Evolutionary conservation across 768 basidiomycete species (phyloP), one percentile per base, ranked within the genome.

Genomic region (Sarcomyxa edulis): DNA sequence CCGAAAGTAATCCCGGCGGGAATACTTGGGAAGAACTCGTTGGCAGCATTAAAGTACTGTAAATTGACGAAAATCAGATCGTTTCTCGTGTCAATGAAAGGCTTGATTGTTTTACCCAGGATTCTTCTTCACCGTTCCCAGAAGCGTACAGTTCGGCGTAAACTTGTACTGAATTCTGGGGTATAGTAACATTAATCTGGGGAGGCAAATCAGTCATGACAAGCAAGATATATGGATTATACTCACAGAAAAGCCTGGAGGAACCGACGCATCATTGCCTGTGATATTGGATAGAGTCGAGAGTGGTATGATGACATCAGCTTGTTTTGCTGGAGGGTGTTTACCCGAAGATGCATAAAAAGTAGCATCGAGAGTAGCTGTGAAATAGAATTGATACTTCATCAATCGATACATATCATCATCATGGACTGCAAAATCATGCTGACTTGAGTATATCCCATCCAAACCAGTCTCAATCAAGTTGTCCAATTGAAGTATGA

Each of bases 401-500:
- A 41, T 19, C 4, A n/a, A n/a, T n/a, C n/a, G n/a, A n/a, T n/a
- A n/a, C n/a, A n/a, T n/a, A n/a, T n/a, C n/a, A n/a, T n/a, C n/a
- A n/a, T 24, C 18, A 33, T 7, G 16, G 11, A 35, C 5, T 28
- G 25, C 26, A 37, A 19, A 29, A 42, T 27, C 3, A 32, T 19
- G 48, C 66, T 33, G 42, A 82, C 85, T 79, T 5, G 82, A 77
- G 55, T 88, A 89, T 38, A 84, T 58, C 5, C 84, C 86, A 45
- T 75, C 72, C 31, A 82, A 51, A 2, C 71, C 71, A 0, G 68
- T 49, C 46, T 77, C 60, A 21, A 87, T 56, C 27, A 85, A 31
- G 53, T 88, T 89, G 60, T 89, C 75, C 27, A 90, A 62, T 54
- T 87, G 76, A 8, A 89, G 60, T 38, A 88, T 81, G 48, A 89